Evolutionary conservation across 2,329 filamentous ascomycete genomes (phyloP).

Genomic region (Phialophora verrucosa): DNA sequence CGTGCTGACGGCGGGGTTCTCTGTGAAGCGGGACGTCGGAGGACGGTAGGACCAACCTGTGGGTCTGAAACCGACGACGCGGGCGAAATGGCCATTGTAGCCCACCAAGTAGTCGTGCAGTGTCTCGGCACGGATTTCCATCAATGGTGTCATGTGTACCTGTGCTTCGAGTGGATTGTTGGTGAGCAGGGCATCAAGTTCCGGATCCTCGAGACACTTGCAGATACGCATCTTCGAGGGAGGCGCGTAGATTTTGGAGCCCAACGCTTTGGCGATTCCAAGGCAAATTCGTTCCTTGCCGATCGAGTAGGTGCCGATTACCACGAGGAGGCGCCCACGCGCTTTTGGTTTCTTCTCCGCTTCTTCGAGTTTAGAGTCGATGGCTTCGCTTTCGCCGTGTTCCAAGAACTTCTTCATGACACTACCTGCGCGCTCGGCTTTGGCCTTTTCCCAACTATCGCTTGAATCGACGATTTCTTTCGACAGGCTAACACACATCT

Average conservation of each 20-base stretch:
- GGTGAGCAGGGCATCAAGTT: constrained; percentile 78
- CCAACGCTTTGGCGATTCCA: constrained; percentile 83
- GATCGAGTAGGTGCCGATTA: constrained; percentile 97
- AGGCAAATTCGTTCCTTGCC: constrained; percentile 96
- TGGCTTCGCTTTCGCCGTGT: constrained; percentile 50
- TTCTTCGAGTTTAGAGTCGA: constrained; percentile 41
- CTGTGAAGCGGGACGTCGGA: constrained; percentile 65
- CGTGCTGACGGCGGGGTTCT: constrained; percentile 67
- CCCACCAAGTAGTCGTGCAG: constrained; percentile 83
- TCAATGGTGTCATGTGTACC: constrained; percentile 96
- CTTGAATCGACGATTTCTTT: constrained; percentile 65
- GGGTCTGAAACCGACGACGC: constrained; percentile 87
- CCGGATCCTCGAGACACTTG: constrained; percentile 80
- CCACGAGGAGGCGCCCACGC: constrained; percentile 77
- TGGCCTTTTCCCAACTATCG: constrained; percentile 63
- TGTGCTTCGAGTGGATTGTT: constrained; percentile 81
- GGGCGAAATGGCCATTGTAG: constrained; percentile 80
- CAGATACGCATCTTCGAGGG: constrained; percentile 83
- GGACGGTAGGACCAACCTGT: constrained; percentile 94
- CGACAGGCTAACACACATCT: constrained; percentile 80
- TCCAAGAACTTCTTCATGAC: constrained; percentile 69
- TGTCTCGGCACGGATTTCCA: constrained; percentile 91
- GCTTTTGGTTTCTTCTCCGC: constrained; percentile 39
- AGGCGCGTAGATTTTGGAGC: constrained; percentile 87
- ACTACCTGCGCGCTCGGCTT: constrained; percentile 59